These are phyloP conservation scores for Suillus occidentalis DNA, from an alignment of 768 basidiomycete species.

Conservation along the genomic window DNA sequence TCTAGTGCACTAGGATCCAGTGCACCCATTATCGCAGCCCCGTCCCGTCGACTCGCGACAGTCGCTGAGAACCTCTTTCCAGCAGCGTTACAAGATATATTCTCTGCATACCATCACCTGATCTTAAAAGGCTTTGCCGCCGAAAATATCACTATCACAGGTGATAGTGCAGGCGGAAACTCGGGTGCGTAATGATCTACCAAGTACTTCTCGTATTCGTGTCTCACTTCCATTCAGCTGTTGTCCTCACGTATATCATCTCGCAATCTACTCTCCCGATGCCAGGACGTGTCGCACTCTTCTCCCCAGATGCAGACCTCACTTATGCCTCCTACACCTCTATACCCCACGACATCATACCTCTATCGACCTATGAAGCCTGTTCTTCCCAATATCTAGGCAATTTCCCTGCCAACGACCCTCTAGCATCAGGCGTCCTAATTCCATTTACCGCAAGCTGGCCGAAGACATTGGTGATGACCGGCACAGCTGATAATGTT, in stretches of 20 bases:
- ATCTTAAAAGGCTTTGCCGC: slow-evolving; percentile 23
- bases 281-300: slow-evolving; percentile 54
- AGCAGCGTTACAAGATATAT: slow-evolving; percentile 21
- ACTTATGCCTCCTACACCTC: slow-evolving; percentile 9
- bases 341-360: slow-evolving; percentile 11
- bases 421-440: slow-evolving; percentile 18
- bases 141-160: slow-evolving; percentile 21
- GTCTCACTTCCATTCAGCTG: slow-evolving; percentile 10
- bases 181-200: slow-evolving; percentile 17
- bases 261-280: slow-evolving; percentile 56
- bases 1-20: background rate
- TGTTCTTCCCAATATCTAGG: slow-evolving; percentile 13
- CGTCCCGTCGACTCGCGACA: slow-evolving; percentile 27
- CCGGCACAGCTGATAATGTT: slow-evolving; percentile 19
- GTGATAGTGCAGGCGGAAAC: slow-evolving; percentile 29
- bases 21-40: slow-evolving; percentile 19
- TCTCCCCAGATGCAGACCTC: slow-evolving; percentile 42
- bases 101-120: slow-evolving; percentile 27
- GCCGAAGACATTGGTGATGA: slow-evolving; percentile 25
- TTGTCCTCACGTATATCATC: slow-evolving; percentile 32
- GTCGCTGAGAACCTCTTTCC: slow-evolving; percentile 24
- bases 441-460: slow-evolving; percentile 18
- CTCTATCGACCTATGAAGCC: rapidly evolving
- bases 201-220: background rate
- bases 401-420: slow-evolving; percentile 11